A percentile compares a stretch with the other conserved stretches of the same genome.
Evolutionary conservation across 2,329 filamentous ascomycete species (phyloP).

Genomic region (Botrytis fabae): DNA sequence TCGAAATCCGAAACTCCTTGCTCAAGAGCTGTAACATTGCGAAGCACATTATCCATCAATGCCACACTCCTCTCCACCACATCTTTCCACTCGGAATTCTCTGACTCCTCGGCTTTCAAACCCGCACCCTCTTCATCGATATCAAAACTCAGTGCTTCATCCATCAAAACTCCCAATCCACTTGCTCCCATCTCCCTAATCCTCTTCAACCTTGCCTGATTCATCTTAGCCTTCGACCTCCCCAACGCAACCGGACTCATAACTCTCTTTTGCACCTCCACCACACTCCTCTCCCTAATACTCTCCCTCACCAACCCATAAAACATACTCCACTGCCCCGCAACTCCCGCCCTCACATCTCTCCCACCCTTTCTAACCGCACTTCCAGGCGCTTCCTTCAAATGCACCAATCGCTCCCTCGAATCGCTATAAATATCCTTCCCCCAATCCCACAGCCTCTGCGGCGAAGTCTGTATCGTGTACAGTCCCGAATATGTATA

Average conservation of each 20-base stretch:
- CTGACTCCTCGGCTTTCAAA: slow-evolving; percentile 45
- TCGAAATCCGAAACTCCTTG: slow-evolving; percentile 63
- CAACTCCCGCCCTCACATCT: slow-evolving; percentile 42
- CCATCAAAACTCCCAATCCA: slow-evolving; percentile 81
- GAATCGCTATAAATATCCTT: slow-evolving; percentile 66
- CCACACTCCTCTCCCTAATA: slow-evolving; percentile 69
- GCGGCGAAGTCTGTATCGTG: slow-evolving; percentile 79
- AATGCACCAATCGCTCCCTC: slow-evolving; percentile 35
- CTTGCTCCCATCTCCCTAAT: slow-evolving; percentile 81
- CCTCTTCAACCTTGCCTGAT: slow-evolving; percentile 69
- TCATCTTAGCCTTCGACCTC: slow-evolving; percentile 71
- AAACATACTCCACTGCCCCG: slow-evolving; percentile 65
- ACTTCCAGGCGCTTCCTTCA: slow-evolving; percentile 36
- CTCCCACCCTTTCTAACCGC: slow-evolving; percentile 30
- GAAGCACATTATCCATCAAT: slow-evolving; percentile 82
- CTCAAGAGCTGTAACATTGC: slow-evolving; percentile 66
- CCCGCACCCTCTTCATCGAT: slow-evolving; percentile 57
- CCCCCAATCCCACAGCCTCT: slow-evolving; percentile 70
- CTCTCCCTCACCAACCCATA: slow-evolving; percentile 78
- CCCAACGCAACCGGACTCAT: slow-evolving; percentile 77
- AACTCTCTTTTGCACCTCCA: slow-evolving; percentile 68
- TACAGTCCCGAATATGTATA: slow-evolving; percentile 79
- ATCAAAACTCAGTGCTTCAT: slow-evolving; percentile 75
- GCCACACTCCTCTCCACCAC: slow-evolving; percentile 78
- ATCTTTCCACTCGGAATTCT: slow-evolving; percentile 63